A percentile compares a stretch with the other conserved stretches of the same genome.
These are phyloP conservation scores for Alternaria conjuncta DNA, from an alignment of 2,329 filamentous ascomycete genomes.

Conservation along the genomic window DNA sequence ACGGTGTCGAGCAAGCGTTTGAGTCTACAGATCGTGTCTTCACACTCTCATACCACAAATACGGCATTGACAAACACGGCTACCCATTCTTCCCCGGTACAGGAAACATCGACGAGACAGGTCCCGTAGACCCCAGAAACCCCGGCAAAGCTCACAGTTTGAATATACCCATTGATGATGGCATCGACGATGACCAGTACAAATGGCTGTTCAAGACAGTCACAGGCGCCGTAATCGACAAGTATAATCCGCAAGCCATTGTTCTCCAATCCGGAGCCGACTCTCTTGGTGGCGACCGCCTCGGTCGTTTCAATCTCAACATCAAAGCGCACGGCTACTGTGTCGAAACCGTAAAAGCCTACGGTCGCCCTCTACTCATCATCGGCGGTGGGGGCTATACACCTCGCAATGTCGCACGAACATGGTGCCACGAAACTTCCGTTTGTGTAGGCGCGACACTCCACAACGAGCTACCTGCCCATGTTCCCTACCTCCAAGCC, in stretches of 20 bases:
- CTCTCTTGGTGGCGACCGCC: slow-evolving; percentile 87
- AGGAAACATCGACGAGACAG: slow-evolving; percentile 84
- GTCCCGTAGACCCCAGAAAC: slow-evolving; percentile 81
- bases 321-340: slow-evolving; percentile 93
- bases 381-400: slow-evolving; percentile 97
- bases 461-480: slow-evolving; percentile 73
- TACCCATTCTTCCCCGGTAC: slow-evolving; percentile 86
- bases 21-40: slow-evolving; percentile 88
- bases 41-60: slow-evolving; percentile 96
- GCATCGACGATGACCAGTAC: slow-evolving; percentile 91
- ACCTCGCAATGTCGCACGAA: slow-evolving; percentile 91
- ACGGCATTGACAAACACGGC: slow-evolving; percentile 68
- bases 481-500: slow-evolving; percentile 85
- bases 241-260: slow-evolving; percentile 88
- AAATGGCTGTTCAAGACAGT: slow-evolving; percentile 82
- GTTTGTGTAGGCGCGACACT: slow-evolving; percentile 82
- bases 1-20: slow-evolving; percentile 90
- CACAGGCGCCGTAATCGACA: slow-evolving; percentile 77
- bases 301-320: slow-evolving; percentile 96
- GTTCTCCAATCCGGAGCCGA: slow-evolving; percentile 96
- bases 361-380: slow-evolving; percentile 81
- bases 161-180: slow-evolving; percentile 89
- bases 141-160: slow-evolving; percentile 87
- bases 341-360: slow-evolving; percentile 84
- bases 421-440: slow-evolving; percentile 96